Conservation (phyloP, 1,284 basidiomycete genomes). For the Crepidotus sp. region DNA sequence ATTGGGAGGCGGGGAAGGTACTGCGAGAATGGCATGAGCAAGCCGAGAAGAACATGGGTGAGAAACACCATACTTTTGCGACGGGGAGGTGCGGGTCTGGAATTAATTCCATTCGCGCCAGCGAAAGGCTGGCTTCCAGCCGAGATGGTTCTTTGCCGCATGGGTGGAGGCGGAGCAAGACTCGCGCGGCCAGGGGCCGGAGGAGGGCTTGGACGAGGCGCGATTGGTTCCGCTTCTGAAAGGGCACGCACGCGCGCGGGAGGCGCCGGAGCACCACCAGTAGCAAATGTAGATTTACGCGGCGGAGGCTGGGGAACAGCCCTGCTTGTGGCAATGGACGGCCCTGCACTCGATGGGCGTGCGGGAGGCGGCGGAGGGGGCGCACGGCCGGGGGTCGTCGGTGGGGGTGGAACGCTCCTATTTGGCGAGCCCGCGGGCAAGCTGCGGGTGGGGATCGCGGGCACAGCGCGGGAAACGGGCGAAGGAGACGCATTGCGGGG, state of each 20-base stretch:
- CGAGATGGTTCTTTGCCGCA: constrained; percentile 18
- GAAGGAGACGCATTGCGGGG: constrained; percentile 28
- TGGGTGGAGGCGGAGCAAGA: constrained; percentile 17
- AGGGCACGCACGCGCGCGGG: constrained; percentile 30
- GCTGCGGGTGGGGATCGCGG: constrained; percentile 30
- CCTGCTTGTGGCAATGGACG: constrained; percentile 22
- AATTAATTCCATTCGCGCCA: constrained; percentile 24
- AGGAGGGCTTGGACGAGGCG: constrained; percentile 19
- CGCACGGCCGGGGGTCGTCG: constrained; percentile 28
- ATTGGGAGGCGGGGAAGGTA: constrained; percentile 66
- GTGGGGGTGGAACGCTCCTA: constrained; percentile 27
- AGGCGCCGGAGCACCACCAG: constrained; percentile 19
- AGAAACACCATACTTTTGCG: constrained; percentile 44
- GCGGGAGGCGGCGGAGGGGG: constrained; percentile 33
- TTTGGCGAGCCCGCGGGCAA: constrained; percentile 14
- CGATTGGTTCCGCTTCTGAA: constrained; percentile 20
- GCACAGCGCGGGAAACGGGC: constrained; percentile 23
- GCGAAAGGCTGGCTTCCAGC: constrained; percentile 14
- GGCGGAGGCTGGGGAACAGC: constrained; percentile 33
- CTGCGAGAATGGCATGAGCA: constrained; percentile 29
- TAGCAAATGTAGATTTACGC: constrained; percentile 25
- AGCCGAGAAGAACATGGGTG: constrained; percentile 10
- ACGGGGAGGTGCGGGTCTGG: constrained; percentile 26
- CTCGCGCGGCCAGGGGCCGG: constrained; percentile 18
- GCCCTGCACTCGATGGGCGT: constrained; percentile 23